Conservation (phyloP, 73 alveolate species). For the Paramecium tetraurelia region DNA sequence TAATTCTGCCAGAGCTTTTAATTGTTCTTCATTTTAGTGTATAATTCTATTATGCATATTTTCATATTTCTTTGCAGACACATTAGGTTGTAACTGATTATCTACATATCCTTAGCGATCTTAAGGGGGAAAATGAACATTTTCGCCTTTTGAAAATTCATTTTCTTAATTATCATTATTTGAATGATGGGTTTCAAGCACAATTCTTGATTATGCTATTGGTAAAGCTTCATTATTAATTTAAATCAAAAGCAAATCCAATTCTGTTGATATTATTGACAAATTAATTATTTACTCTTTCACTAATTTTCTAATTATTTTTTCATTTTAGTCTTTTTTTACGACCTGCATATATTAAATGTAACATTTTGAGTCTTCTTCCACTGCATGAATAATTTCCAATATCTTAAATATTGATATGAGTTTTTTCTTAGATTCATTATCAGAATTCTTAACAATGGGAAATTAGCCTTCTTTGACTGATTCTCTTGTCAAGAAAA, state of each 20-base stretch:
- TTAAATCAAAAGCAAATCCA: not conserved
- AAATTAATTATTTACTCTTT: not conserved
- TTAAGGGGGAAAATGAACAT: not conserved
- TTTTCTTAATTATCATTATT: not conserved
- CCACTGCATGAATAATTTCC: not conserved
- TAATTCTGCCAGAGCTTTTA: not conserved
- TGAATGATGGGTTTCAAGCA: not conserved
- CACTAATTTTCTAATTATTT: not conserved
- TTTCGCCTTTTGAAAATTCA: not conserved
- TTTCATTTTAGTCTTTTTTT: not conserved
- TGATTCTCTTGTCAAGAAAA: not conserved
- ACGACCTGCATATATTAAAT: not conserved
- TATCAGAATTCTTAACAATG: not conserved
- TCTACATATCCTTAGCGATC: constrained; percentile 2
- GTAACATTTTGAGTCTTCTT: not conserved
- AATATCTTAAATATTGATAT: not conserved
- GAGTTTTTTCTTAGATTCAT: not conserved
- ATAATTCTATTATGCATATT: not conserved
- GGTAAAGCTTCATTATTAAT: not conserved
- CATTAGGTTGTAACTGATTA: not conserved
- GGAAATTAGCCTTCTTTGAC: not conserved
- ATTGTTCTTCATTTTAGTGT: not conserved
- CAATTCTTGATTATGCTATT: not conserved
- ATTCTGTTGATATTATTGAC: not conserved
- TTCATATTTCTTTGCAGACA: not conserved